Base-by-base conservation (phyloP, 2,329 filamentous ascomycete genomes). In the Parafenestella ontariensis region DNA sequence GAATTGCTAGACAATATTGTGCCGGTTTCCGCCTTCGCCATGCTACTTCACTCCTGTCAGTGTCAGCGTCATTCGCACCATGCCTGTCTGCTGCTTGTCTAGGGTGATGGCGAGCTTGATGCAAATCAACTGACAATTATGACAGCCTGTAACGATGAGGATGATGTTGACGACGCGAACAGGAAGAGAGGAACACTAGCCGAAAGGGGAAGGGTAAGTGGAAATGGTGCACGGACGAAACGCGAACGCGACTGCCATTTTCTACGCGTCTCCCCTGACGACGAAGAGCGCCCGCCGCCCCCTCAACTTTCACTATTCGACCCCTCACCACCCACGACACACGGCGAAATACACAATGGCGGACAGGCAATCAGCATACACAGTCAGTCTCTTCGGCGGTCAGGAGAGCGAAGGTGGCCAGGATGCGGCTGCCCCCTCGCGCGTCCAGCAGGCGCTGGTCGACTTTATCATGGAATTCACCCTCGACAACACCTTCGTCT, bases 391-490 rank as follows among this genome's bases (percentile, higher is more conserved):
- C 58, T 92, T 91, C 67, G 86, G 76, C 43, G 77, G 77, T 53
- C 69, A 77, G 54, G 58, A 61, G 5, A 73, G 70, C 50, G 69
- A 73, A 49, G 72, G 71, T 17, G 61, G 59, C 20, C 65, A 70
- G 28, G 66, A 76, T 69, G 65, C 56, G 24, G 53, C 66, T 20
- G 66, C 68, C 33, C 72, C 72, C 21, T 72, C 73, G 29, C 72
- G 70, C 50, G 82, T 93, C 45, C 91, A 95, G 74, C 85, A 86
- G 54, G 88, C 91, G 72, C 85, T 99, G 56, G 88, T 95, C 71
- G 89, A 92, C 57, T 99, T 99, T 76, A 89, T 99, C 62, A 86
- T 98, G 53, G 91, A 94, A 65, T 99, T 97, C 74, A 88, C 94
- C 71, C 86, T 98, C 37, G 94, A 97, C 77, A 96, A 96, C 77